These are phyloP conservation scores for Jackrogersella minutella DNA, from an alignment of 495 filamentous ascomycete species.

Conservation along the genomic window DNA sequence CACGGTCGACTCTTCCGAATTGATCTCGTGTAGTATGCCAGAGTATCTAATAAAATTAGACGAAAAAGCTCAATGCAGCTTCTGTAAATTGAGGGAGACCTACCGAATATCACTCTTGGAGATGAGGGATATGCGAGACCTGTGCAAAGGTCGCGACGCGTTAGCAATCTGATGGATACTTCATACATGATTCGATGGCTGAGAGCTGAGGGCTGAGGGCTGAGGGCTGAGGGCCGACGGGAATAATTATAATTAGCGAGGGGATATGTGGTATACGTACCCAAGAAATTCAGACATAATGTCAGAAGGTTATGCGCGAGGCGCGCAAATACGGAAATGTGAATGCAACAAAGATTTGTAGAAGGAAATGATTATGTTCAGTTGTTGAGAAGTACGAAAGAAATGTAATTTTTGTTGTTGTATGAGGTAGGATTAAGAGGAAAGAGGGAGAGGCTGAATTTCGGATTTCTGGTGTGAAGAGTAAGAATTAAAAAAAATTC, in stretches of 20 bases:
- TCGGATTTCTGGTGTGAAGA: constrained; percentile 19
- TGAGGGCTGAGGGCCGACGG: too few relatives aligned
- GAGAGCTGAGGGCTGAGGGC: too few relatives aligned
- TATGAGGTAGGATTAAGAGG: constrained; percentile 17
- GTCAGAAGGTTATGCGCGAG: constrained; percentile 30
- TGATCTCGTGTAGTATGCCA: constrained; percentile 96
- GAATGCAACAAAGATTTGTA: constrained; percentile 17
- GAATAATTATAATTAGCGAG: neutral
- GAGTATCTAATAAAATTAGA: constrained; percentile 73
- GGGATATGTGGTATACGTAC: constrained; percentile 41
- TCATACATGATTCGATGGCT: neutral
- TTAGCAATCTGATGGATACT: constrained; percentile 47
- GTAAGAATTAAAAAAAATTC: constrained; percentile 20
- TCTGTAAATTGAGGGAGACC: constrained; percentile 37
- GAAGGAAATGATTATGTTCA: constrained; percentile 23
- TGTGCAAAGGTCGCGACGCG: constrained; percentile 43
- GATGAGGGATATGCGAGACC: constrained; percentile 85
- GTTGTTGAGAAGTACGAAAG: constrained; percentile 23
- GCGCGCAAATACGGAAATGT: constrained; percentile 35
- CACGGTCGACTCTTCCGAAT: constrained; percentile 93
- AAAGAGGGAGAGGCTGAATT: constrained; percentile 30
- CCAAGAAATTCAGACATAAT: constrained; percentile 63
- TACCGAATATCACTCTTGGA: constrained; percentile 97
- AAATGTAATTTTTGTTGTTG: constrained; percentile 21
- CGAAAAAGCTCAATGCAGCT: constrained; percentile 41